Conservation (phyloP, 2,329 filamentous ascomycete species). For the Fusarium heterosporum region DNA sequence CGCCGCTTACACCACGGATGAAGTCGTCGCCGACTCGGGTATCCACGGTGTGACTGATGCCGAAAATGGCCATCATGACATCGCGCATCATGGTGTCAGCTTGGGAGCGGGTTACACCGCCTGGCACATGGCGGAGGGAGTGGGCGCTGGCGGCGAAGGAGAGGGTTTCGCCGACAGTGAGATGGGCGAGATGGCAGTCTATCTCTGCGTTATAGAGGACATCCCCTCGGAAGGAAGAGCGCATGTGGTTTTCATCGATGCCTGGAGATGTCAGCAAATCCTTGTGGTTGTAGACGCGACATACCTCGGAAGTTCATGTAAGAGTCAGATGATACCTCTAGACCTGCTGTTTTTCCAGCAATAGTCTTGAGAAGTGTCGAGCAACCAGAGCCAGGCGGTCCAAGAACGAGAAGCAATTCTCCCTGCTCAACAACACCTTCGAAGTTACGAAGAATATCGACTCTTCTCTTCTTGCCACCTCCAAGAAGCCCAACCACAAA, state of each 20-base stretch:
- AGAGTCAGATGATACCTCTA: slow-evolving; percentile 40
- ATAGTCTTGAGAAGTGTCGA: slow-evolving; percentile 69
- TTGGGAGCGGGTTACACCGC: slow-evolving; percentile 24
- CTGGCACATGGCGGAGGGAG: slow-evolving; percentile 67
- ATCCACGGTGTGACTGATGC: slow-evolving; percentile 77
- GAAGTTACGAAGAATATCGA: slow-evolving; percentile 47
- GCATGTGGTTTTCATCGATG: slow-evolving; percentile 52
- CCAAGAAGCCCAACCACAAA: slow-evolving; percentile 12
- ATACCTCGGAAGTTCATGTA: slow-evolving; percentile 66
- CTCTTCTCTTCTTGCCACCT: slow-evolving; percentile 12
- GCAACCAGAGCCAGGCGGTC: slow-evolving; percentile 66
- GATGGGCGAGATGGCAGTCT: slow-evolving; percentile 73
- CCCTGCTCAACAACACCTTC: slow-evolving; percentile 49
- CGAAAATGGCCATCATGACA: slow-evolving; percentile 79
- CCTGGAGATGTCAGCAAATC: slow-evolving; percentile 18
- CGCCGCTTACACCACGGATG: slow-evolving; percentile 78
- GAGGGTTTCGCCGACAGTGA: slow-evolving; percentile 75
- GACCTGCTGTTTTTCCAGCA: slow-evolving; percentile 61
- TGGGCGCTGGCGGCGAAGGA: slow-evolving; percentile 72
- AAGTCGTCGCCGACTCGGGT: slow-evolving; percentile 78
- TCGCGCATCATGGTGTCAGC: slow-evolving; percentile 53
- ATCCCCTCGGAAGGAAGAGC: slow-evolving; percentile 62
- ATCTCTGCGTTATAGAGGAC: slow-evolving; percentile 74
- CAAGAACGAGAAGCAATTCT: slow-evolving; percentile 55
- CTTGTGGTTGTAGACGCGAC: fast-evolving